Evolutionary conservation across 1,139 yeast species (phyloP).

Genomic region (Geotrichum fermentans): DNA sequence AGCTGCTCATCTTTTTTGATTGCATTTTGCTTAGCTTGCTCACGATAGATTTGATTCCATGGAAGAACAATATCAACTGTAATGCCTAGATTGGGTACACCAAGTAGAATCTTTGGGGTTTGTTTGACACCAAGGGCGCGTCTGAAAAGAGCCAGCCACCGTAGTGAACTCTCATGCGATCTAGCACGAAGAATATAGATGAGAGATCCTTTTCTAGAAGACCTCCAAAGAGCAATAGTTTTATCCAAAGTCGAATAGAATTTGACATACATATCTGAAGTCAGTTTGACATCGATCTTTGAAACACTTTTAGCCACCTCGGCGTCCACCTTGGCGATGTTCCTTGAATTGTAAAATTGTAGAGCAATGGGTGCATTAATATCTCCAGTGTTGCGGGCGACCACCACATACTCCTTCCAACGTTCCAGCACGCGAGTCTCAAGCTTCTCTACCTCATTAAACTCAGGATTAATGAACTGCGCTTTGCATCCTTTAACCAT

Average conservation of each 20-base stretch:
- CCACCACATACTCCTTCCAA: slow-evolving; percentile 72
- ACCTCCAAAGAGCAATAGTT: slow-evolving; percentile 52
- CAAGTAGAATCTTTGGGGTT: slow-evolving; percentile 36
- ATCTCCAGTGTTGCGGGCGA: slow-evolving; percentile 55
- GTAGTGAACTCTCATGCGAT: slow-evolving; percentile 45
- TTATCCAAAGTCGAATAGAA: slow-evolving; percentile 68
- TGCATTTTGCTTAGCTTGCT: slow-evolving; percentile 5
- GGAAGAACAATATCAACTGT: slow-evolving; percentile 46
- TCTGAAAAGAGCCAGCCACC: slow-evolving; percentile 61
- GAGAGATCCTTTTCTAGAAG: slow-evolving; percentile 27
- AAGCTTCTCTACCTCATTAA: slow-evolving; percentile 47
- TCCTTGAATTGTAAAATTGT: slow-evolving; percentile 55
- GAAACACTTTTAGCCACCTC: slow-evolving; percentile 32
- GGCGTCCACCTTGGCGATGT: slow-evolving; percentile 36
- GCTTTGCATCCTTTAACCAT: slow-evolving; percentile 45
- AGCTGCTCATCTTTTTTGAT: background rate
- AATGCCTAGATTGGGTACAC: slow-evolving; percentile 51
- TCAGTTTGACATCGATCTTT: slow-evolving; percentile 26
- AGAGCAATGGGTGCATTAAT: slow-evolving; percentile 48
- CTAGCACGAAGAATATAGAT: slow-evolving; percentile 56
- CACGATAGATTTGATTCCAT: slow-evolving; percentile 20
- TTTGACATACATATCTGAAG: slow-evolving; percentile 40
- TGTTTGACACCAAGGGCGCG: slow-evolving; percentile 40
- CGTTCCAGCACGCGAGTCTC: slow-evolving; percentile 58
- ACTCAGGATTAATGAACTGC: slow-evolving; percentile 33